Conservation (phyloP, 2,329 filamentous ascomycete species). For the Apiospora rasikravindrae region DNA sequence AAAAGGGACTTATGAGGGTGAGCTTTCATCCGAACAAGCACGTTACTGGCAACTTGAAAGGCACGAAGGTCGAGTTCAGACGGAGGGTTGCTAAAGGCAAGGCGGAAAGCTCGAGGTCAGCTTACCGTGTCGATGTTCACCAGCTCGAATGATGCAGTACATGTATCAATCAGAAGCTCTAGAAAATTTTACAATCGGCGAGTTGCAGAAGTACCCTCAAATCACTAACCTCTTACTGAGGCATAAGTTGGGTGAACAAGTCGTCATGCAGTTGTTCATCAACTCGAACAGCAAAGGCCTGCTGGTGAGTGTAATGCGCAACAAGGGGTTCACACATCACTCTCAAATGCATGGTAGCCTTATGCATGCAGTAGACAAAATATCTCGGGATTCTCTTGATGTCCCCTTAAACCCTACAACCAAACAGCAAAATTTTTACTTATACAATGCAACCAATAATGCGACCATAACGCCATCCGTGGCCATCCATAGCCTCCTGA, state of each 20-base stretch:
- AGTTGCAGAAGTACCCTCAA: no score
- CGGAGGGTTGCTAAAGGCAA: background rate
- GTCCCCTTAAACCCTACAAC: background rate
- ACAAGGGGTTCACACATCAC: background rate
- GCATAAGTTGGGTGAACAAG: background rate
- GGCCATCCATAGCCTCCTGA: slow-evolving; percentile 5
- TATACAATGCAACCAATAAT: slow-evolving; percentile 15
- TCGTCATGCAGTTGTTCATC: background rate
- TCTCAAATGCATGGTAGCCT: background rate
- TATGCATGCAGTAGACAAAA: background rate
- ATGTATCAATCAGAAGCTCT: background rate
- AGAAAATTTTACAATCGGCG: background rate
- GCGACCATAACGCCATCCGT: slow-evolving; percentile 14
- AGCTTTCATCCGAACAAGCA: background rate
- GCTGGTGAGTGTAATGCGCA: background rate
- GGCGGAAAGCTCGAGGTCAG: background rate
- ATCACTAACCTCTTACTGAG: background rate
- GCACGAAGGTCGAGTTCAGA: background rate
- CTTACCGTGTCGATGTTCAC: background rate
- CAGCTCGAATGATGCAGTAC: background rate
- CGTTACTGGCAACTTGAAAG: background rate
- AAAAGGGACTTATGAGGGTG: background rate
- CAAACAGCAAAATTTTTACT: slow-evolving; percentile 7
- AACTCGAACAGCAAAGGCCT: background rate
- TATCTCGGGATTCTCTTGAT: background rate